Base-by-base conservation (phyloP, 305 asterid genomes). In the Striga hermonthica region DNA sequence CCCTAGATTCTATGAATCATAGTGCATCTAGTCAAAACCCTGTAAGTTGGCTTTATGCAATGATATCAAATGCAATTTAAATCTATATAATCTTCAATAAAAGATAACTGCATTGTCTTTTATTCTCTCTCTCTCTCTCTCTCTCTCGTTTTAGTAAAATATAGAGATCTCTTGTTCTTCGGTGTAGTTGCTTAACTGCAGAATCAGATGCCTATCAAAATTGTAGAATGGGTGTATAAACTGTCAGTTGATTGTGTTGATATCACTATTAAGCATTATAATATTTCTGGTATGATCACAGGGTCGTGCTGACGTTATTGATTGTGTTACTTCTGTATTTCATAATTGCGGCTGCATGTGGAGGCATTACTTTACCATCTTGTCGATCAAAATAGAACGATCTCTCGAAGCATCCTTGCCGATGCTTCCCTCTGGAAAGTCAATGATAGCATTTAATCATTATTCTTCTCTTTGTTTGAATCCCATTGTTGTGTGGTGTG, bases 361-460 rank as follows among this genome's bases (percentile, higher is more conserved):
- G 87, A 68, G 90, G 87, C 81, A 77, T 84, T 75, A 77, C 85
- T 59, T 71, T 84, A 45, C 85, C 83, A 14, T 79, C 85, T 62
- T 84, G 87, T 55, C 79, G 87, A 64, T 84, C 83, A 40, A 80
- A 83, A 65, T 83, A 74, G 66, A 48, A 34, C 12, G 57, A 38
- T 15, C 52, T 10, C 52, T 45, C 5, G 11, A 45, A 22, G 31
- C 31, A 22, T 22, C 31, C 31, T 22, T 22, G 31, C 1, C 31
- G 31, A 22, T 22, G 31, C 31, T 22, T 22, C 31, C 31, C 31
- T 22, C 31, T 22, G 31, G 31, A 22, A 22, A 22, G 31, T 1
- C 31, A 22, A 22, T 22, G 31, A 22, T 22, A 2, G 31, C 31
- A 2, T 22, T 22, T 22, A 22, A 22, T 22, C 31, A 22, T 22